Base-by-base conservation (phyloP, 768 basidiomycete species). In the Leccinum rimulosum region DNA sequence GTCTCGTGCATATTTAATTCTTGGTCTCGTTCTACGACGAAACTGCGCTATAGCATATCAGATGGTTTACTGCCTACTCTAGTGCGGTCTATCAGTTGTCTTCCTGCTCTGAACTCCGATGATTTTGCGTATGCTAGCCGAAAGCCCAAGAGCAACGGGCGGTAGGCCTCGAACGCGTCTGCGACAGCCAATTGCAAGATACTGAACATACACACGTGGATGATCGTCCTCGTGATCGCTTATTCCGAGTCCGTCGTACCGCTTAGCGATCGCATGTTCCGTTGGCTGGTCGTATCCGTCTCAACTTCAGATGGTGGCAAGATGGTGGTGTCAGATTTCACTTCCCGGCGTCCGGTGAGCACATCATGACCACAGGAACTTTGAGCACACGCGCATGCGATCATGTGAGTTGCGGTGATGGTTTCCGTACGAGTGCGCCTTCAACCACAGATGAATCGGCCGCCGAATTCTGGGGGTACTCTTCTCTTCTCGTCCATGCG, bases 71-170 rank as follows among this genome's bases (percentile, higher is more conserved):
- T 57, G 74, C 51, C 63, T 77, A n/a, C 71, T 77, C 22, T 75
- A 25, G 25, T 25, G 77, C 5, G 74, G 70, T 11, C 66, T 79
- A 72, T 80, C 30, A 72, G 71, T 74, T 28, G 54, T 61, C 40
- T 71, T 76, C 11, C 57, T 76, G 6, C n/a, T 75, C 7, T 78
- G 65, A 68, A 69, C 79, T 74, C 76, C 75, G 10, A 73, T 76
- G 3, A 75, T 75, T 36, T 76, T 78, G 25, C 65, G 67, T 11
- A 65, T 74, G 51, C 64, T 76, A 6, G 74, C 74, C 3, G 51
- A 64, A 75, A 6, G 74, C 74, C 3, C 48, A 70, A 38, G 75
- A 76, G 55, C 74, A 79, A 54, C 72, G 75, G 36, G 66, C 47
- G 15, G 50, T 77, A 19, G 75, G 69, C 2, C 66, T 79, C 9